Evolutionary conservation across 2,329 filamentous ascomycete species (phyloP).

Genomic region (Colletotrichum neosansevieriae): DNA sequence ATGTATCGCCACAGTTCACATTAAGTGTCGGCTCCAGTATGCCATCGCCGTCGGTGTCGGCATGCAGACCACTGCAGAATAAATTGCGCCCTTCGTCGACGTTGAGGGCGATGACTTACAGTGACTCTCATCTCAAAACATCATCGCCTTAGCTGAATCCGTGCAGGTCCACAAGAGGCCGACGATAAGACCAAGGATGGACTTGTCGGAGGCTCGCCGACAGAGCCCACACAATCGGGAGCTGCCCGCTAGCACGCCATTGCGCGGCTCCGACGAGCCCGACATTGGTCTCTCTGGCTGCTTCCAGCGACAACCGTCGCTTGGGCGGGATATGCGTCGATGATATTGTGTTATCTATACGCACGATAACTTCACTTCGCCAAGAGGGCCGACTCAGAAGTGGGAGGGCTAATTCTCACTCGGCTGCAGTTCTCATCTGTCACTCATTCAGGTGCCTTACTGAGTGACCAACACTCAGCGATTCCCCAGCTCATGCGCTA

Average conservation of each 20-base stretch:
- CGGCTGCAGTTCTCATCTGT: not conserved
- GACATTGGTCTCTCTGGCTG: not conserved
- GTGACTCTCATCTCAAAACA: no score
- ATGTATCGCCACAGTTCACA: no score
- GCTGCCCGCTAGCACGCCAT: conserved; percentile 20
- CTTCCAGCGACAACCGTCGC: not conserved
- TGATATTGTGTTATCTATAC: conserved; percentile 19
- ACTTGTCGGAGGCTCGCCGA: conserved; percentile 24
- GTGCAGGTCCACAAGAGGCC: not conserved
- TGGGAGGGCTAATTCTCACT: not conserved
- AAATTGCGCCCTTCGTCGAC: no score
- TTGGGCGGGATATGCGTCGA: not conserved
- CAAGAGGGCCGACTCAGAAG: not conserved
- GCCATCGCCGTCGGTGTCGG: no score
- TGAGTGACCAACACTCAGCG: not conserved
- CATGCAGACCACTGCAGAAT: no score
- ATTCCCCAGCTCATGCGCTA: not conserved
- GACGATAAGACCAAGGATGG: conserved; percentile 17
- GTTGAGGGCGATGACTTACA: no score
- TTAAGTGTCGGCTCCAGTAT: no score
- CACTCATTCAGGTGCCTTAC: not conserved
- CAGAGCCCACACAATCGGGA: conserved; percentile 13
- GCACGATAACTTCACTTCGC: conserved; percentile 6
- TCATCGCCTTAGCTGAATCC: no score
- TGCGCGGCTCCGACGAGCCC: not conserved